phyloP scores from a whole-genome alignment of 139 green algal genomes.

The Closterium sp. region DNA sequence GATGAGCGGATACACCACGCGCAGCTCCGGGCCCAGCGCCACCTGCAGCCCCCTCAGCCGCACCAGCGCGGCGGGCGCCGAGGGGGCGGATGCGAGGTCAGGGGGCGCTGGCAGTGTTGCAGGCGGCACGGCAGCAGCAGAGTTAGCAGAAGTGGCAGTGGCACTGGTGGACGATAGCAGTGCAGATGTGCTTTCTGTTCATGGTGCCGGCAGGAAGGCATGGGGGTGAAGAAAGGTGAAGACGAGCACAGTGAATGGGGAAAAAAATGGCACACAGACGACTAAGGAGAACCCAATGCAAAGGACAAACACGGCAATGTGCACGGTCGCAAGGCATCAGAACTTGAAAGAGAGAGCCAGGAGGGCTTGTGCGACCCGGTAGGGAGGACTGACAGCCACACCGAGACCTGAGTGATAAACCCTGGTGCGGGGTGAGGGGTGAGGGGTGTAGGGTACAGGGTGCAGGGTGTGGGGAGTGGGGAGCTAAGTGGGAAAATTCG shows the following conservation, averaged over 20 bases:
- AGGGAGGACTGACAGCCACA: neutral
- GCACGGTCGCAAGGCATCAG: no score
- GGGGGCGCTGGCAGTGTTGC: neutral
- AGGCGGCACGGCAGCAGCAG: neutral
- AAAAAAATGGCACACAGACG: neutral
- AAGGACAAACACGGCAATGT: neutral
- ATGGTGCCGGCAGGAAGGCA: neutral
- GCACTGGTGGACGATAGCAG: neutral
- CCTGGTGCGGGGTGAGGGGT: neutral
- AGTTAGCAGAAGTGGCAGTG: neutral
- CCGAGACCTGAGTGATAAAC: neutral
- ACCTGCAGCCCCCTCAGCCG: slow-evolving; percentile 59
- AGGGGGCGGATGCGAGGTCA: neutral
- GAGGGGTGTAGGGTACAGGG: no score
- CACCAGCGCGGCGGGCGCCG: neutral
- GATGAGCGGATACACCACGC: slow-evolving; percentile 86
- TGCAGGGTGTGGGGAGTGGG: no score
- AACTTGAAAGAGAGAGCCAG: neutral
- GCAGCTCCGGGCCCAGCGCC: slow-evolving; percentile 81
- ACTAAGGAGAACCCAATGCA: neutral
- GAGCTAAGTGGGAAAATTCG: no score
- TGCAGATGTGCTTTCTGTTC: neutral
- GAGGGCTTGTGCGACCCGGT: neutral
- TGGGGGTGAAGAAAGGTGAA: neutral
- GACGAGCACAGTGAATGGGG: neutral